Percentiles rank a stretch among this genome's conserved stretches.
phyloP scores from a whole-genome alignment of 768 basidiomycete species.

The Daedaleopsis nitida region DNA sequence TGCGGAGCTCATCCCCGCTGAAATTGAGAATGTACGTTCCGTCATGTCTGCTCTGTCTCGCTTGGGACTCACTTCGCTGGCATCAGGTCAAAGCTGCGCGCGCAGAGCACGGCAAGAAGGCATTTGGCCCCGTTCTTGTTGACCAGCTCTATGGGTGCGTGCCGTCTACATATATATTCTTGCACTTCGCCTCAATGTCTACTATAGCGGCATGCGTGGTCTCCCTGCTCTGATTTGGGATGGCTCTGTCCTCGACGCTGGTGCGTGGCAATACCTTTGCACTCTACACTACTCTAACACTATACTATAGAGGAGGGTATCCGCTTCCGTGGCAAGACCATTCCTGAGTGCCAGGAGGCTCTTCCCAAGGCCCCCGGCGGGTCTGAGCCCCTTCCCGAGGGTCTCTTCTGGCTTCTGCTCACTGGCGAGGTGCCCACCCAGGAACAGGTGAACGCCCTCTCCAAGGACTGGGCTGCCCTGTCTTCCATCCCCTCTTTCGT shows the following conservation, averaged over 20 bases:
- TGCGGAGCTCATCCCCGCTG: constrained; percentile 88
- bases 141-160: constrained; percentile 88
- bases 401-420: constrained; percentile 92
- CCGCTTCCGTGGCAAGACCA: constrained; percentile 96
- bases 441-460: constrained; percentile 85
- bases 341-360: constrained; percentile 83
- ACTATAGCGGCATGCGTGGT: constrained; percentile 78
- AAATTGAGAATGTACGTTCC: constrained; percentile 66
- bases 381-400: constrained; percentile 89
- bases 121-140: constrained; percentile 89
- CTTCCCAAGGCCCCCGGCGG: constrained; percentile 91
- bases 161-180: not conserved
- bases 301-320: constrained; percentile 82
- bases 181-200: constrained; percentile 4
- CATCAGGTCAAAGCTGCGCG: constrained; percentile 79
- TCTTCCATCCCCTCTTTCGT: constrained; percentile 90
- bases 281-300: constrained; percentile 9
- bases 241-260: constrained; percentile 94
- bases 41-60: not conserved
- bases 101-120: constrained; percentile 86
- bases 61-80: not conserved
- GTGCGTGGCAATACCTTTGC: constrained; percentile 40
- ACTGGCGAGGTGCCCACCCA: constrained; percentile 93
- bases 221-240: constrained; percentile 97
- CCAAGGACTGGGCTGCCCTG: constrained; percentile 94